Conservation (phyloP, 2,329 filamentous ascomycete species). For the Penicillium sp. region DNA sequence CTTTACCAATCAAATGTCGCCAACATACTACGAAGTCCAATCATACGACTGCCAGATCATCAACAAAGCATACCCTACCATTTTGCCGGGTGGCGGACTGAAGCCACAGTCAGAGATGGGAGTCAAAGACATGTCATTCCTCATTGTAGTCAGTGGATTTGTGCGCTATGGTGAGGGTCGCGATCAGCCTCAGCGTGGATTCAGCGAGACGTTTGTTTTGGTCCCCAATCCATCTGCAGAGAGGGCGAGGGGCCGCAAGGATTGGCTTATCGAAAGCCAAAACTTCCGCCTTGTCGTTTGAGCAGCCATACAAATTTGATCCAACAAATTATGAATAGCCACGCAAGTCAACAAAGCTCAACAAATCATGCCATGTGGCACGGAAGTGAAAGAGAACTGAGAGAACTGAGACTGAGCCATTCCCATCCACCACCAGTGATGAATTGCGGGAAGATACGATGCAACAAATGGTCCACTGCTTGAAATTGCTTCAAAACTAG, state of each 20-base stretch:
- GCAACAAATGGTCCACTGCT: not conserved
- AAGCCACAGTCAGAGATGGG: constrained; percentile 43
- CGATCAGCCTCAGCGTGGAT: constrained; percentile 64
- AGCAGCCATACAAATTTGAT: constrained; percentile 9
- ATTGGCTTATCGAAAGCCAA: constrained; percentile 69
- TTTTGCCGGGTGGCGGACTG: constrained; percentile 38
- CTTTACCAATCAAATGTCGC: constrained; percentile 64
- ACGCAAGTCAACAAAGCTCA: not conserved
- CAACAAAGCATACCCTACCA: constrained; percentile 66
- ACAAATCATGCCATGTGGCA: not conserved
- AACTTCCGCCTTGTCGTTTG: constrained; percentile 61
- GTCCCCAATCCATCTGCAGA: constrained; percentile 64
- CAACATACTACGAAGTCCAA: constrained; percentile 68
- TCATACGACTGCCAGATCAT: constrained; percentile 75
- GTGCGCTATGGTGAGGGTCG: constrained; percentile 65
- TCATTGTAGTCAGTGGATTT: constrained; percentile 70
- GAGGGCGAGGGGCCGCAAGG: constrained; percentile 53
- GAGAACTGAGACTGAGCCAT: not conserved
- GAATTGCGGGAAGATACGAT: not conserved
- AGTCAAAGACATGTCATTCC: constrained; percentile 63
- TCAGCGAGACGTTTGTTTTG: constrained; percentile 77
- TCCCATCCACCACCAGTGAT: not conserved
- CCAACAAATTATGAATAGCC: not conserved
- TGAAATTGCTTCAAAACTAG: not conserved
- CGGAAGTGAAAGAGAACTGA: not conserved